phyloP scores from a whole-genome alignment of 108 stramenopile species.

The Cyclotella choctawhatcheeana region DNA sequence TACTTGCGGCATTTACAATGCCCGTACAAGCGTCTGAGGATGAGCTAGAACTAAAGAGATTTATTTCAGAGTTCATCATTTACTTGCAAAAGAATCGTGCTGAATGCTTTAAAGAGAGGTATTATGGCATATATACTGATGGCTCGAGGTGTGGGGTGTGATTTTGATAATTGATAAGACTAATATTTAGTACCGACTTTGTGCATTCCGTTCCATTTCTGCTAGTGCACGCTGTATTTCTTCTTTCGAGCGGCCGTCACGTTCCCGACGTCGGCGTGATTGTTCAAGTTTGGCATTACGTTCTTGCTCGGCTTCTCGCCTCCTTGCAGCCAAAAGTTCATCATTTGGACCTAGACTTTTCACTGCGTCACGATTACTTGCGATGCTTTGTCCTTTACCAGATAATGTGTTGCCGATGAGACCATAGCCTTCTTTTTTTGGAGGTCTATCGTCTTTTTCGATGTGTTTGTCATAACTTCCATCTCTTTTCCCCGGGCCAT shows the following conservation, averaged over 20 bases:
- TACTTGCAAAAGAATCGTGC: slow-evolving; percentile 40
- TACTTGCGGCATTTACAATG: not conserved
- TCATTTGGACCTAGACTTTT: slow-evolving; percentile 66
- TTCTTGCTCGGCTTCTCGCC: slow-evolving; percentile 54
- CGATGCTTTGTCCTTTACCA: not conserved
- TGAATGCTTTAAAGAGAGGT: slow-evolving; percentile 39
- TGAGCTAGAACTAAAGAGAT: slow-evolving; percentile 18
- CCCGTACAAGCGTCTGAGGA: slow-evolving; percentile 17
- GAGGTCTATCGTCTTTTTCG: not conserved
- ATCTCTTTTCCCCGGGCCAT: not conserved
- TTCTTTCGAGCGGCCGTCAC: slow-evolving; percentile 3
- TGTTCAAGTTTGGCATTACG: slow-evolving; percentile 23
- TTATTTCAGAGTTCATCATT: slow-evolving; percentile 41
- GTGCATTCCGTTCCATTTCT: slow-evolving; percentile 17
- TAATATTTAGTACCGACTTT: not conserved
- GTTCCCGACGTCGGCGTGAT: not conserved
- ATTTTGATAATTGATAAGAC: not conserved
- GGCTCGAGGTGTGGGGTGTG: not conserved
- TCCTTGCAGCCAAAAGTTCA: slow-evolving; percentile 59
- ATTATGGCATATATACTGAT: slow-evolving; percentile 6
- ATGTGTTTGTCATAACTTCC: not conserved
- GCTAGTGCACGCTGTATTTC: slow-evolving; percentile 5
- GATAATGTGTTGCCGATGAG: slow-evolving; percentile 43
- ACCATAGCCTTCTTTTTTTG: slow-evolving; percentile 62
- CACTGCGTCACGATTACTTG: not conserved